These are phyloP conservation scores for Syzygium oleosum DNA, from an alignment of 345 rosid species.

Conservation along the genomic window DNA sequence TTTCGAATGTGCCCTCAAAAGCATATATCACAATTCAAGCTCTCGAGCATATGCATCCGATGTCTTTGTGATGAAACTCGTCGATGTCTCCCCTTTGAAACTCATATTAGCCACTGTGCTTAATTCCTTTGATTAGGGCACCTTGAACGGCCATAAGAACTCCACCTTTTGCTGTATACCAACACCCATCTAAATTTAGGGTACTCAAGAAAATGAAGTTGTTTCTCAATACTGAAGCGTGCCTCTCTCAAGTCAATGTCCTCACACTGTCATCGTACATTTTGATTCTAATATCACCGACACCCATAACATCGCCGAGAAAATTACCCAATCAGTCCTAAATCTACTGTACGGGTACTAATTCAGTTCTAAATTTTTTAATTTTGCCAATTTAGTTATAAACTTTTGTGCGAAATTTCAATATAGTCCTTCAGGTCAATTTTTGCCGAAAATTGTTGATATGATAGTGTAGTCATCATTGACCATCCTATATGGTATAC, in stretches of 20 bases:
- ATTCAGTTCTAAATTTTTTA: no score
- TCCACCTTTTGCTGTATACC: rapidly evolving
- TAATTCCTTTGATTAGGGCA: rapidly evolving
- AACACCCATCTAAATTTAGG: background rate
- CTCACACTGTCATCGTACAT: rapidly evolving
- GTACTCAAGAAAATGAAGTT: rapidly evolving
- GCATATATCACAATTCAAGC: background rate
- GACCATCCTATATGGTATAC: background rate
- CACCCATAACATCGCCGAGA: rapidly evolving
- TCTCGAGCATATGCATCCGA: rapidly evolving
- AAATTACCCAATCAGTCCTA: background rate
- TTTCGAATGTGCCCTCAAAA: rapidly evolving
- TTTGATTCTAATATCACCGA: rapidly evolving
- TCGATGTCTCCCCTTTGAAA: rapidly evolving
- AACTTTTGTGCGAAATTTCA: no score
- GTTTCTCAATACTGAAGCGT: rapidly evolving
- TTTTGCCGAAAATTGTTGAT: no score
- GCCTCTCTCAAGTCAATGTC: rapidly evolving
- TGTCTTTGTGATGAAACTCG: rapidly evolving
- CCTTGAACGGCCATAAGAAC: rapidly evolving
- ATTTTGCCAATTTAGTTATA: no score
- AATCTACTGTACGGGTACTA: no score
- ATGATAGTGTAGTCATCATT: no score
- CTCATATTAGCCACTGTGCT: rapidly evolving
- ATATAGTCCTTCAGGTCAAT: no score